These are phyloP conservation scores for Flaveria ramosissima DNA, from an alignment of 129 eudicot species.

Conservation along the genomic window DNA sequence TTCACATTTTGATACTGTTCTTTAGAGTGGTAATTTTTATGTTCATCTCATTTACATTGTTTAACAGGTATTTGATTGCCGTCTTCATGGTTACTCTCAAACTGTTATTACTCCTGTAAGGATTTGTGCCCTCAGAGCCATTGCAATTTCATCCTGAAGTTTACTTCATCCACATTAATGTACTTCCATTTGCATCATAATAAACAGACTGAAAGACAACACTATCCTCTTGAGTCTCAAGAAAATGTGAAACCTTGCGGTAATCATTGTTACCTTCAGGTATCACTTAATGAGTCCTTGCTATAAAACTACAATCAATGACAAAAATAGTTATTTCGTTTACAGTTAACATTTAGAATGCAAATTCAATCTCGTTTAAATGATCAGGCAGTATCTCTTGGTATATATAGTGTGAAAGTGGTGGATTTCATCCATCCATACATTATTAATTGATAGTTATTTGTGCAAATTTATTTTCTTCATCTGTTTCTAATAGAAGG, in stretches of 20 bases:
- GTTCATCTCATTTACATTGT: slow-evolving; percentile 10
- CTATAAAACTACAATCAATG: background rate
- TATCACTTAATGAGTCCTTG: slow-evolving; percentile 27
- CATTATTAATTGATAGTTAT: background rate
- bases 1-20: slow-evolving; percentile 13
- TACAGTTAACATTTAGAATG: background rate
- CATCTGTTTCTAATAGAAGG: slow-evolving; percentile 12
- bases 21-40: slow-evolving; percentile 3
- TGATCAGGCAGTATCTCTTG: background rate
- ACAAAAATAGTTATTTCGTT: background rate
- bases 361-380: background rate
- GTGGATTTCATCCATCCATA: background rate
- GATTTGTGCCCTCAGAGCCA: slow-evolving; percentile 10
- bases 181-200: slow-evolving; percentile 24
- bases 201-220: slow-evolving; percentile 71
- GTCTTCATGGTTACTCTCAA: slow-evolving; percentile 93
- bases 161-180: slow-evolving; percentile 26
- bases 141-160: slow-evolving; percentile 24
- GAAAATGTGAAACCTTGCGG: slow-evolving; percentile 78
- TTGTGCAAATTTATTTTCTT: slow-evolving; percentile 14
- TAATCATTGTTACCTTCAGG: slow-evolving; percentile 78
- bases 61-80: slow-evolving; percentile 87
- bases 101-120: slow-evolving; percentile 67
- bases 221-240: slow-evolving; percentile 55
- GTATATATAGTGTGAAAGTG: slow-evolving; percentile 12